phyloP scores from a whole-genome alignment of 768 basidiomycete species.

The Cytidiella melzeri region DNA sequence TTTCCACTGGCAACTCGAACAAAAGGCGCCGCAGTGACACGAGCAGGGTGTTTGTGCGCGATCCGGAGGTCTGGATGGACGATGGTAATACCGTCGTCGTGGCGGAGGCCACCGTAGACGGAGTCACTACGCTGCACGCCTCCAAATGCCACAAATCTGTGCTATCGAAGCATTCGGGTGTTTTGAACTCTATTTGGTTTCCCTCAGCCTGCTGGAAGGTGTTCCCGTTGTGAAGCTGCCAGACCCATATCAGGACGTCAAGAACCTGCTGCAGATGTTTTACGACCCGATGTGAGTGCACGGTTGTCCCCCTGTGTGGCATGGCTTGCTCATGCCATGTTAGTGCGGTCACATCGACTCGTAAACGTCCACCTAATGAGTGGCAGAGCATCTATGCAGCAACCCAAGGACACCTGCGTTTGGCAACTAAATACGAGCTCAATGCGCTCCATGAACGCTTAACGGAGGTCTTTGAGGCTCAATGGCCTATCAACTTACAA shows the following conservation, averaged over 20 bases:
- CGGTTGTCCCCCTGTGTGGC: too few species aligned
- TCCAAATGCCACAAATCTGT: neutral
- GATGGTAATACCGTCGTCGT: neutral
- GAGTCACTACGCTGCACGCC: neutral
- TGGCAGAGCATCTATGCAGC: neutral
- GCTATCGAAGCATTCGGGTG: neutral
- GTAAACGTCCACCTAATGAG: too few species aligned
- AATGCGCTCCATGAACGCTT: neutral
- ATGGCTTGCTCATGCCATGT: too few species aligned
- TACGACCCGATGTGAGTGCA: neutral
- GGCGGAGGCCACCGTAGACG: neutral
- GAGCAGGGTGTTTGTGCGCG: neutral
- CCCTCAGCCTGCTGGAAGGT: neutral
- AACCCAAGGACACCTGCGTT: neutral
- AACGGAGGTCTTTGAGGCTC: neutral
- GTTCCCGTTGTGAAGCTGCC: neutral
- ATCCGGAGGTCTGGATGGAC: neutral
- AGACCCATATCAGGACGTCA: neutral
- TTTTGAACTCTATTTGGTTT: slow-evolving; percentile 1
- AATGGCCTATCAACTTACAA: neutral
- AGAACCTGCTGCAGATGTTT: neutral
- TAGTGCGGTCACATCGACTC: too few species aligned
- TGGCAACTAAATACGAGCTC: neutral
- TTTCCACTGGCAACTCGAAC: neutral
- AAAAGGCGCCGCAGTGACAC: neutral